These are phyloP conservation scores for Suhomyces sp. DNA, from an alignment of 805 yeast species.

Conservation along the genomic window DNA sequence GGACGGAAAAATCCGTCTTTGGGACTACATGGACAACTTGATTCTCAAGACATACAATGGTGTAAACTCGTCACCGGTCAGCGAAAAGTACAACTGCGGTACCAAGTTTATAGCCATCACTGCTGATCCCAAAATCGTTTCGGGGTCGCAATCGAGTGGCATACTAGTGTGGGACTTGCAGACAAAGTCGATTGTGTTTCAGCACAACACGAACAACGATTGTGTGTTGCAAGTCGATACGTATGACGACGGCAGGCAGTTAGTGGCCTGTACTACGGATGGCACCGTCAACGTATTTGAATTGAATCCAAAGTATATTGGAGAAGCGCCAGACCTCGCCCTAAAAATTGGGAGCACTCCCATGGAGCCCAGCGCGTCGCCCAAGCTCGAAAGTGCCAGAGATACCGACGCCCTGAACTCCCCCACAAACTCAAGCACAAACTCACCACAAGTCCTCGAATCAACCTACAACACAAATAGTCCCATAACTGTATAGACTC, in stretches of 20 bases:
- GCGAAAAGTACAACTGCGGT: constrained; percentile 53
- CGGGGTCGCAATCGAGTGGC: constrained; percentile 59
- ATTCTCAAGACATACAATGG: constrained; percentile 67
- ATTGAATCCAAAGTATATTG: constrained; percentile 13
- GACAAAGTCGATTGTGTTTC: constrained; percentile 45
- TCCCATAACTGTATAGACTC: background rate
- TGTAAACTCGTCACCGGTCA: constrained; percentile 27
- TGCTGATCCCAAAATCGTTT: constrained; percentile 43
- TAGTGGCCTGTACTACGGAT: constrained; percentile 28
- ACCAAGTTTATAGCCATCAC: constrained; percentile 47
- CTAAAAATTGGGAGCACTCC: background rate
- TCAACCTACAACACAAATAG: background rate
- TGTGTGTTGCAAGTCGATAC: constrained; percentile 45
- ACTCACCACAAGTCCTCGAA: background rate
- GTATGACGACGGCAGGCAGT: constrained; percentile 31
- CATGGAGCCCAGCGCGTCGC: background rate
- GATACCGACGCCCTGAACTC: background rate
- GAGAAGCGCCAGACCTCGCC: background rate
- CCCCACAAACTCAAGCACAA: background rate
- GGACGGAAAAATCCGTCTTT: constrained; percentile 74
- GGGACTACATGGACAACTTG: constrained; percentile 82
- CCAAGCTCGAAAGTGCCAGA: background rate
- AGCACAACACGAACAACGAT: constrained; percentile 14
- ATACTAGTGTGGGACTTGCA: constrained; percentile 69
- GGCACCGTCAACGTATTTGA: constrained; percentile 23